Percentiles rank a stretch among this genome's conserved stretches.
Evolutionary conservation across 768 basidiomycete genomes (phyloP).

Genomic region (Lactarius tabidus): DNA sequence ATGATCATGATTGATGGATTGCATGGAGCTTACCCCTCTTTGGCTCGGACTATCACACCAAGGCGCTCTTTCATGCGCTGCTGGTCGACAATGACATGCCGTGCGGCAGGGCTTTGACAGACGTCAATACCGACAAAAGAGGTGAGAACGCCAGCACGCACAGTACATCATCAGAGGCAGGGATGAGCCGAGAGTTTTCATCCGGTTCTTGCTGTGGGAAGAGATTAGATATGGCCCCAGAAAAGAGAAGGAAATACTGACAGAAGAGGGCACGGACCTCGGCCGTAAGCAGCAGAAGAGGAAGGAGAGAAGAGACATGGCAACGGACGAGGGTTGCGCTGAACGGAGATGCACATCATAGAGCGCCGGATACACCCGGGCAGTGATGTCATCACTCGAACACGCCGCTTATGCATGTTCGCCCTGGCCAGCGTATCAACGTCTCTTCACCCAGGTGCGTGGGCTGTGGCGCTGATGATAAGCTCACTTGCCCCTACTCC

Average conservation of each 20-base stretch:
- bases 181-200: conserved; percentile 35
- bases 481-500: neutral
- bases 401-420: neutral
- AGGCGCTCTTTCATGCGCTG: conserved; percentile 49
- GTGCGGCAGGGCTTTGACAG: conserved; percentile 2
- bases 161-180: conserved; percentile 31
- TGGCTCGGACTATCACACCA: conserved; percentile 52
- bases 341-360: too few species aligned
- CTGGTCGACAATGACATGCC: conserved; percentile 39
- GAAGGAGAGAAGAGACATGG: conserved; percentile 28
- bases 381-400: neutral
- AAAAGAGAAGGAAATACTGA: neutral
- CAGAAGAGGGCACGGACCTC: neutral
- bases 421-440: neutral
- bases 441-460: neutral
- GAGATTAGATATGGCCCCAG: too few species aligned
- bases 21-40: conserved; percentile 47
- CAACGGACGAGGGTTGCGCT: neutral
- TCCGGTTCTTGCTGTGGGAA: conserved; percentile 28
- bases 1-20: neutral
- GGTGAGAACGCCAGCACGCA: conserved; percentile 19
- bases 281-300: conserved; percentile 30
- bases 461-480: neutral
- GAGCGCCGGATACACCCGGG: neutral
- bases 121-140: neutral